Evolutionary conservation across 306 rosid genomes (phyloP).

Genomic region (Pyrus betulifolia): DNA sequence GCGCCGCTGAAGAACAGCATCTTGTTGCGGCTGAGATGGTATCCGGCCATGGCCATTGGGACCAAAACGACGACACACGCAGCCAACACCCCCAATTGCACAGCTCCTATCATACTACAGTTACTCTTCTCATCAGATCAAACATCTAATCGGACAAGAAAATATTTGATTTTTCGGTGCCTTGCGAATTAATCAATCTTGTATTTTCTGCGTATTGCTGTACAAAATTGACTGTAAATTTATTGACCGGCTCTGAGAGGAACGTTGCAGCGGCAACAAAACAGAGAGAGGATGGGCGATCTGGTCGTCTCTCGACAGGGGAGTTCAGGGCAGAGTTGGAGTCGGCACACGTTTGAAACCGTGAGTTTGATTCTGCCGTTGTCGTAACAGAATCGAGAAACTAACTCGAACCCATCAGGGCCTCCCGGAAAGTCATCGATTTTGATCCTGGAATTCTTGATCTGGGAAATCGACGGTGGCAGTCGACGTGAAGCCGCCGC

Average conservation of each 20-base stretch:
- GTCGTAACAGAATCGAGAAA: too few relatives aligned
- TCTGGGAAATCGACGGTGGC: too few relatives aligned
- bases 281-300: too few relatives aligned
- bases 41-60: constrained; percentile 98
- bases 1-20: constrained; percentile 90
- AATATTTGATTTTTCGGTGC: neutral
- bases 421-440: too few relatives aligned
- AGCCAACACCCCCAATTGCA: constrained; percentile 68
- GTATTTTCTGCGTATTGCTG: neutral
- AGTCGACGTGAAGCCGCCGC: too few relatives aligned
- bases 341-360: too few relatives aligned
- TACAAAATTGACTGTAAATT: neutral
- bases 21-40: constrained; percentile 92
- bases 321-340: too few relatives aligned
- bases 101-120: constrained; percentile 54
- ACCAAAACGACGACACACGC: constrained; percentile 84
- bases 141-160: neutral
- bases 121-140: neutral
- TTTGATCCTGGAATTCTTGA: too few relatives aligned
- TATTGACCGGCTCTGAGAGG: neutral
- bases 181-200: neutral
- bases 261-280: neutral
- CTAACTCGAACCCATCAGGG: too few relatives aligned
- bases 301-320: too few relatives aligned
- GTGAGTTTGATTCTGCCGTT: too few relatives aligned